Conservation (phyloP, 225 moss, liverwort and hornwort species). For the Pleurozium schreberi region DNA sequence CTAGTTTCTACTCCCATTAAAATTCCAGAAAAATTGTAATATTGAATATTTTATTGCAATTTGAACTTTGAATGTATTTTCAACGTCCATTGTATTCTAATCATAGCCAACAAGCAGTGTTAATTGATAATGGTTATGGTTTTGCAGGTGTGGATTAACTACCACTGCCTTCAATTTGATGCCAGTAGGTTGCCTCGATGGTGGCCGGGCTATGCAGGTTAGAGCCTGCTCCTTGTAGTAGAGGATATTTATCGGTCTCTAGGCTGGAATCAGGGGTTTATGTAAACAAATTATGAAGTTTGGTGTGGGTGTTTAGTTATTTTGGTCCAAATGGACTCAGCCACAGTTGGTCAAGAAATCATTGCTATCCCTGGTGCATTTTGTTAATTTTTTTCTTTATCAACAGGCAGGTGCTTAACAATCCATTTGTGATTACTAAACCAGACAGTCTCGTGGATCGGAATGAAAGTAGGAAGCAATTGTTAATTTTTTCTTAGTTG, state of each 20-base stretch:
- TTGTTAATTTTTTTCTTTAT: background rate
- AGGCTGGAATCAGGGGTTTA: background rate
- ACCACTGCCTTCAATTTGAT: conserved; percentile 93
- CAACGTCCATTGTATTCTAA: too few relatives aligned
- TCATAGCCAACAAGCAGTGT: background rate
- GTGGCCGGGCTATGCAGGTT: conserved; percentile 82
- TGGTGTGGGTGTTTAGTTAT: background rate
- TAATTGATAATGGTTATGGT: background rate
- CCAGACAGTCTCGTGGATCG: background rate
- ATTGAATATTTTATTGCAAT: too few relatives aligned
- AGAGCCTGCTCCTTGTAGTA: background rate
- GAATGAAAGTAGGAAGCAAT: too few relatives aligned
- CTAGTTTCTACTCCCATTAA: too few relatives aligned
- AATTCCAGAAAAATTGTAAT: too few relatives aligned
- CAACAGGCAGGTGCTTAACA: background rate
- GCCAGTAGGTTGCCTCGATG: conserved; percentile 90
- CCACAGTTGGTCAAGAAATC: background rate
- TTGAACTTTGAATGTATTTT: too few relatives aligned
- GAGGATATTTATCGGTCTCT: background rate
- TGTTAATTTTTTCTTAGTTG: background rate
- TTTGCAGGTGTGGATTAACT: conserved; percentile 80
- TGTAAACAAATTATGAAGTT: background rate
- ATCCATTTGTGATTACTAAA: background rate
- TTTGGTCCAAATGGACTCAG: background rate
- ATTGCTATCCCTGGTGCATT: background rate